These are phyloP conservation scores for Fusarium piperis DNA, from an alignment of 2,329 filamentous ascomycete species.

Conservation along the genomic window DNA sequence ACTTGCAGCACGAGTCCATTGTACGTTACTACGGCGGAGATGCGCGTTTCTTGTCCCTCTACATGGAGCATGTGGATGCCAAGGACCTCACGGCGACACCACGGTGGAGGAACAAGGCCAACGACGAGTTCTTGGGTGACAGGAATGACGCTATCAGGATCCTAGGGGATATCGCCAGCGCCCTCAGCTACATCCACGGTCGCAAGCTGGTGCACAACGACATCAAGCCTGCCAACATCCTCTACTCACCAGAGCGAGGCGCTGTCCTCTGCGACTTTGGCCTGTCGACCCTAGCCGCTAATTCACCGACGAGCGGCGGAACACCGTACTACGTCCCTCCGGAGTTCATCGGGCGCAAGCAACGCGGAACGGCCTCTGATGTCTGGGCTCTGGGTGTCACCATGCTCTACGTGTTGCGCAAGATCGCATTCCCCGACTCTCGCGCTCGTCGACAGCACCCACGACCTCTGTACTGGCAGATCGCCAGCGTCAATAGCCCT, in stretches of 20 bases:
- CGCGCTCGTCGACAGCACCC: constrained; percentile 59
- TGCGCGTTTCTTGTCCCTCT: constrained; percentile 67
- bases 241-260: constrained; percentile 67
- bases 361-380: constrained; percentile 64
- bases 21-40: constrained; percentile 68
- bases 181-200: constrained; percentile 65
- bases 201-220: constrained; percentile 67
- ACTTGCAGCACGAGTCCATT: constrained; percentile 66
- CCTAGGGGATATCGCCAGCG: constrained; percentile 62
- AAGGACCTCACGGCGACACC: constrained; percentile 61
- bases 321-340: constrained; percentile 71
- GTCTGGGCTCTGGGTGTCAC: constrained; percentile 69
- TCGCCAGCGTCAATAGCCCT: constrained; percentile 63
- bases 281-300: constrained; percentile 59
- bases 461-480: constrained; percentile 66
- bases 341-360: constrained; percentile 66
- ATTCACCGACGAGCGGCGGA: constrained; percentile 61
- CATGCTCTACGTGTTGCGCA: constrained; percentile 67
- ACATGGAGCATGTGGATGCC: constrained; percentile 70
- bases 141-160: constrained; percentile 62
- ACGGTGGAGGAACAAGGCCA: constrained; percentile 59
- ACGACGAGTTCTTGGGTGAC: constrained; percentile 61
- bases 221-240: constrained; percentile 70
- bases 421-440: constrained; percentile 64
- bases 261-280: constrained; percentile 71